Evolutionary conservation across 306 rosid species (phyloP), one percentile per base, ranked within the genome.

Genomic region (Prosopis cineraria): DNA sequence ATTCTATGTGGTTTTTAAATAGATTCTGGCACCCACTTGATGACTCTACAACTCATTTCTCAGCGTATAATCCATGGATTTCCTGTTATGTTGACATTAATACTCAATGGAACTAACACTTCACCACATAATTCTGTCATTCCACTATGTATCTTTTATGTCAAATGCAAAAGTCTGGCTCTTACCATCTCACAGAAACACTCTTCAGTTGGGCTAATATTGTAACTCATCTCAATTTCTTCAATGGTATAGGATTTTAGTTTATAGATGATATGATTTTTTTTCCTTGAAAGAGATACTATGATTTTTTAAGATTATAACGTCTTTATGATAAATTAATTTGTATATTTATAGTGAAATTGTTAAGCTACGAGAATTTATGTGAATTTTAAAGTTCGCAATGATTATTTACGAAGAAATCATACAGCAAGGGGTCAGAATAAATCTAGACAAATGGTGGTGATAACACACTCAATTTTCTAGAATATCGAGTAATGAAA

Each of bases 1-100:
- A 95, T 77, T 27, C 88, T 0, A 24, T 79, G 77, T 87, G 97
- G 98, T 85, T 95, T 79, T 82, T 70, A 70, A 95, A 95, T 75
- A 84, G 98, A 81, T 48, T 47, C 47, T 86, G 91, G 90, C 53
- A 85, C 80, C 93, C 90, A 0, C 59, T 85, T 36, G 93, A 92
- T 77, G 98, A 95, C 73, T 88, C 91, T 68, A 79, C 81, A 1
- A 2, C 41, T 63, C 58, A 13, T 1, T 14, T 19, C 41, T 74
- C 40, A 1, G 43, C 37, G 45, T 72, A n/a, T n/a, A 52, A 72
- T 29, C 10, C 65, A 58, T 27, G 13, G 34, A 58, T 25, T 58
- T 24, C 36, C 65, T 25, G 36, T 58, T 5, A 3, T 64, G 5
- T 34, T 64, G 45, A 64, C 7, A 63, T 34, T 8, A 34, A 7